phyloP scores from a whole-genome alignment of 345 rosid genomes.

The Melastoma malabathricum region DNA sequence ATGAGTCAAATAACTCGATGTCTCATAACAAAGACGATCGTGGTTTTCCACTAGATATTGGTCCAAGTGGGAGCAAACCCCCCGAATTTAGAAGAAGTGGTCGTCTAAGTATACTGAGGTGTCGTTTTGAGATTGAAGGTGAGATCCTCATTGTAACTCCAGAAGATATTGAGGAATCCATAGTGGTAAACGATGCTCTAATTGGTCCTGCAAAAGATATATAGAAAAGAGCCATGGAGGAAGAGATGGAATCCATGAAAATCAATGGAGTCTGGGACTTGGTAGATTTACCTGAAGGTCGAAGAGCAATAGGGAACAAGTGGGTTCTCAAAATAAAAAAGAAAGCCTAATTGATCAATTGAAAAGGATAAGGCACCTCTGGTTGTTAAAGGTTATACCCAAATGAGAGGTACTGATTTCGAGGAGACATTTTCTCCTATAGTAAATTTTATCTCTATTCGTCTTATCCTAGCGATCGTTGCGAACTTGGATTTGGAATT shows the following conservation, averaged over 20 bases:
- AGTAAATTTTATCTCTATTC: background rate
- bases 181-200: background rate
- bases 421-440: background rate
- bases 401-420: background rate
- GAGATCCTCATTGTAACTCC: background rate
- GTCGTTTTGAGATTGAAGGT: background rate
- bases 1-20: background rate
- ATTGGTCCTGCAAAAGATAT: background rate
- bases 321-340: slow-evolving; percentile 4
- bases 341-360: background rate
- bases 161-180: slow-evolving; percentile 1
- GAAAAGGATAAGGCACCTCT: slow-evolving; percentile 1
- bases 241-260: slow-evolving; percentile 6
- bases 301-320: slow-evolving; percentile 1
- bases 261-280: background rate
- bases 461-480: background rate
- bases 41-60: background rate
- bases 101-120: background rate
- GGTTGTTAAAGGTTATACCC: background rate
- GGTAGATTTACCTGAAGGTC: background rate
- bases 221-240: background rate
- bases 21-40: too few relatives aligned
- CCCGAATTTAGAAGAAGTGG: background rate
- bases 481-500: background rate
- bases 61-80: background rate